Conservation (phyloP, 2,329 filamentous ascomycete genomes). For the Metarhizium guizhouense region DNA sequence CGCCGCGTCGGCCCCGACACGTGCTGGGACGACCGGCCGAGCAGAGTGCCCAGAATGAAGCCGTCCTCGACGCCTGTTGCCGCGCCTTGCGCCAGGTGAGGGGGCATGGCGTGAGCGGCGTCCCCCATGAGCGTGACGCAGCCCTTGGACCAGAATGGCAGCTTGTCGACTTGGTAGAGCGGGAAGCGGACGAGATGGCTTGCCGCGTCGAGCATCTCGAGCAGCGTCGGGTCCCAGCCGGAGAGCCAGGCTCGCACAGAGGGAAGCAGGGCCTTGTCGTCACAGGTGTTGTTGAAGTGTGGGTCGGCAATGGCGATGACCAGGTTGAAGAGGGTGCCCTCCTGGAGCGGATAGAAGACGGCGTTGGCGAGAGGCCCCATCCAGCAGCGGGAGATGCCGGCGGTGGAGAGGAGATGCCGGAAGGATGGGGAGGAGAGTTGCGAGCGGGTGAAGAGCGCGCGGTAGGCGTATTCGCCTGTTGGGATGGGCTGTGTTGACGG, state of each 20-base stretch:
- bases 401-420: not conserved
- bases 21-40: slow-evolving; percentile 2
- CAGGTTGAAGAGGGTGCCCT: slow-evolving; percentile 5
- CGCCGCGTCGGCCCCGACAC: not conserved
- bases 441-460: slow-evolving; percentile 2
- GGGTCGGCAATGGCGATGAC: slow-evolving; percentile 4
- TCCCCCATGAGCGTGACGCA: slow-evolving; percentile 11
- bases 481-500: not conserved
- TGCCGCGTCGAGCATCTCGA: slow-evolving; percentile 3
- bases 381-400: slow-evolving; percentile 3
- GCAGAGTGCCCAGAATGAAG: slow-evolving; percentile 19
- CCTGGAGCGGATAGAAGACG: slow-evolving; percentile 7
- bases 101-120: slow-evolving; percentile 13
- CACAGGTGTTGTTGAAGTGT: slow-evolving; percentile 1
- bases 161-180: slow-evolving; percentile 3
- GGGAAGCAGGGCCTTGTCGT: not conserved
- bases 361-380: slow-evolving; percentile 5
- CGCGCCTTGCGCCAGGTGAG: slow-evolving; percentile 17
- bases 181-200: slow-evolving; percentile 7
- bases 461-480: slow-evolving; percentile 8
- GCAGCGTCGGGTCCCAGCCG: slow-evolving; percentile 6
- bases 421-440: slow-evolving; percentile 2
- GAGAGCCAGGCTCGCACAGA: not conserved
- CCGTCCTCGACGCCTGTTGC: slow-evolving; percentile 18
- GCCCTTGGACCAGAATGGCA: slow-evolving; percentile 7